These are phyloP conservation scores for Collybia nuda DNA, from an alignment of 768 basidiomycete species.

Conservation along the genomic window DNA sequence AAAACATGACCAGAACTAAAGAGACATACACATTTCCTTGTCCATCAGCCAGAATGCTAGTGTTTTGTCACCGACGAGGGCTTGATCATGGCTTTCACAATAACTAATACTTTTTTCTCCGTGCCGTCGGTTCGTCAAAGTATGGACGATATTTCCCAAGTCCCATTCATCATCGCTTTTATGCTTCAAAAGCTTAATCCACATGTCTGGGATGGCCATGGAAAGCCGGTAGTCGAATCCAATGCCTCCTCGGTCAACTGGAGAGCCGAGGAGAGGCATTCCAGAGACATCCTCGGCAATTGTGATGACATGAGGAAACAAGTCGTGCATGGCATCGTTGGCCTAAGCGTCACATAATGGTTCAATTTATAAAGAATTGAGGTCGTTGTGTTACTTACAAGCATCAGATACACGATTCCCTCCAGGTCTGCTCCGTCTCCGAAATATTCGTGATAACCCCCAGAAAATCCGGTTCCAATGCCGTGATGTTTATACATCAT, in stretches of 20 bases:
- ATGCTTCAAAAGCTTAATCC: slow-evolving; percentile 99
- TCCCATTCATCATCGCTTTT: slow-evolving; percentile 86
- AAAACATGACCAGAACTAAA: neutral
- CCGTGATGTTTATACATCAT: slow-evolving; percentile 99
- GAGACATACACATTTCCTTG: slow-evolving; percentile 93
- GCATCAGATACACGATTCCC: slow-evolving; percentile 94
- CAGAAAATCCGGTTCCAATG: slow-evolving; percentile 96
- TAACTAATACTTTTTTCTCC: slow-evolving; percentile 92
- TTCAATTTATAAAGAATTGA: neutral
- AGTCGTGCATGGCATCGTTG: slow-evolving; percentile 82
- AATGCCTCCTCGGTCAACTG: slow-evolving; percentile 80
- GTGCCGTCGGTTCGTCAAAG: slow-evolving; percentile 85
- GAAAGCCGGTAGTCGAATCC: slow-evolving; percentile 98
- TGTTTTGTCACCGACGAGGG: slow-evolving; percentile 98
- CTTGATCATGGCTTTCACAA: slow-evolving; percentile 96
- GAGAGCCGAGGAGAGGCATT: slow-evolving; percentile 91
- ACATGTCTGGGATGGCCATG: slow-evolving; percentile 99
- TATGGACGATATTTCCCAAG: slow-evolving; percentile 82
- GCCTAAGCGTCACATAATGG: slow-evolving; percentile 50
- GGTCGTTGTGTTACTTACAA: slow-evolving; percentile 54
- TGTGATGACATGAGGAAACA: slow-evolving; percentile 81
- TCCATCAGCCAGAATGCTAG: slow-evolving; percentile 99
- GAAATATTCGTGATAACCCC: slow-evolving; percentile 98
- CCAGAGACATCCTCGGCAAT: slow-evolving; percentile 99
- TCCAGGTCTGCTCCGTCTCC: slow-evolving; percentile 83